Evolutionary conservation across 257 asterid genomes (phyloP).

Genomic region (Nemophila menziesii): DNA sequence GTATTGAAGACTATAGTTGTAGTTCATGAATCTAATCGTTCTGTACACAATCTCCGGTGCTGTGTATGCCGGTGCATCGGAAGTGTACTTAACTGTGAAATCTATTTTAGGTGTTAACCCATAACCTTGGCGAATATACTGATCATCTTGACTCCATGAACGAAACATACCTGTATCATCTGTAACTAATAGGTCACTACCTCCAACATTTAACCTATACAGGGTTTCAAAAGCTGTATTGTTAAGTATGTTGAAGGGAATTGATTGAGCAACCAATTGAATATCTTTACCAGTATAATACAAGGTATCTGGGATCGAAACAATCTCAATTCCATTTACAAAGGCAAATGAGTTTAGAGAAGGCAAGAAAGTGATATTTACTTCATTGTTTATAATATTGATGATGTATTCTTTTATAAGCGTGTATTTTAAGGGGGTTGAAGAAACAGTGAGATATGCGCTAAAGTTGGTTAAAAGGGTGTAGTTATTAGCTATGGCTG

Average conservation of each 20-base stretch:
- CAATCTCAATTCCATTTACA: slow-evolving; percentile 52
- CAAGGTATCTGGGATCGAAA: slow-evolving; percentile 33
- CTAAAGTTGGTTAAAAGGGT: slow-evolving; percentile 35
- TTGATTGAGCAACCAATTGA: too few relatives aligned
- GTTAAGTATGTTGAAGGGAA: slow-evolving; percentile 4
- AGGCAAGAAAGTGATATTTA: slow-evolving; percentile 31
- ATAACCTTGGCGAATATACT: neutral
- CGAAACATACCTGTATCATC: slow-evolving; percentile 51
- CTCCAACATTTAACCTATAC: slow-evolving; percentile 47
- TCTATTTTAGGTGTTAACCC: neutral
- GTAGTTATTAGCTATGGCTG: slow-evolving; percentile 26
- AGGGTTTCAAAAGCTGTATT: slow-evolving; percentile 29
- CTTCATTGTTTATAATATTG: slow-evolving; percentile 14
- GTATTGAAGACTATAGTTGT: neutral
- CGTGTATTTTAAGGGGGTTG: neutral
- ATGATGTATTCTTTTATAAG: slow-evolving; percentile 23
- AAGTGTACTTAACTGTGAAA: slow-evolving; percentile 12
- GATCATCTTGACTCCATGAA: slow-evolving; percentile 21
- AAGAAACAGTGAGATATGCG: slow-evolving; percentile 10
- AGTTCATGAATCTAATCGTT: slow-evolving; percentile 18
- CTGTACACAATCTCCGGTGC: slow-evolving; percentile 39
- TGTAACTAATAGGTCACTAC: neutral
- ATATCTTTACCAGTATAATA: slow-evolving; percentile 21
- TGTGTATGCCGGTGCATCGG: slow-evolving; percentile 19
- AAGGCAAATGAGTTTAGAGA: slow-evolving; percentile 30